Evolutionary conservation across 1,139 yeast genomes (phyloP), one percentile per base, ranked within the genome.

Genomic region (Debaryomyces sp.): DNA sequence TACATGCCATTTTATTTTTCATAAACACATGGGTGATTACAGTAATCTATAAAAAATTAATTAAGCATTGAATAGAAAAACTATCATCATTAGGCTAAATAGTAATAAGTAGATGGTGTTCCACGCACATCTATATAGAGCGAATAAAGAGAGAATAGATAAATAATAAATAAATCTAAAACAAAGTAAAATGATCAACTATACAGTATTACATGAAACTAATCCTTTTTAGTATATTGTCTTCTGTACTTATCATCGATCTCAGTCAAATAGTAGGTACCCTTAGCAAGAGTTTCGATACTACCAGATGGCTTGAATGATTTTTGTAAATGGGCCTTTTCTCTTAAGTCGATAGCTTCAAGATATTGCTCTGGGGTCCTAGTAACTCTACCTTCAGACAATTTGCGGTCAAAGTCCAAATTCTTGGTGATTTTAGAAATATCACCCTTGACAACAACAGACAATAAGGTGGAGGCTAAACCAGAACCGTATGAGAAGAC

Each of bases 401-500:
- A 82, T 70, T 84, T 84, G 64, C 78, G 66, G 66, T 87, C 86
- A 55, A 94, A 75, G 68, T 88, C 79, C 64, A 92, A 81, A 53
- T 74, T 78, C 60, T 81, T 71, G 59, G 82, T 81, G 59, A 95
- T 87, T 50, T 78, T 56, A 37, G 88, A 74, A 56, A 94, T 77
- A 70, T 94, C 99, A 52, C 96, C 97, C 59, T 79, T 81, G 54
- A 95, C 89, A 54, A 77, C 82, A 56, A 85, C 83, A 32, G 96
- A 87, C 74, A 84, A 88, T 71, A 95, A 78, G 42, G 97, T 84
- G 22, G 99, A 82, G 44, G 99, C 99, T 56, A 94, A 82, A 63
- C 99, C 99, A 26, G 99, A 94, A 57, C 99, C 99, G 71, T 95
- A 95, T 23, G 99, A 94, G 78, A 92, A 95, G 59, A 92, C 68